Evolutionary conservation across 495 filamentous ascomycete genomes (phyloP).

Genomic region (Apiosordaria backusii): DNA sequence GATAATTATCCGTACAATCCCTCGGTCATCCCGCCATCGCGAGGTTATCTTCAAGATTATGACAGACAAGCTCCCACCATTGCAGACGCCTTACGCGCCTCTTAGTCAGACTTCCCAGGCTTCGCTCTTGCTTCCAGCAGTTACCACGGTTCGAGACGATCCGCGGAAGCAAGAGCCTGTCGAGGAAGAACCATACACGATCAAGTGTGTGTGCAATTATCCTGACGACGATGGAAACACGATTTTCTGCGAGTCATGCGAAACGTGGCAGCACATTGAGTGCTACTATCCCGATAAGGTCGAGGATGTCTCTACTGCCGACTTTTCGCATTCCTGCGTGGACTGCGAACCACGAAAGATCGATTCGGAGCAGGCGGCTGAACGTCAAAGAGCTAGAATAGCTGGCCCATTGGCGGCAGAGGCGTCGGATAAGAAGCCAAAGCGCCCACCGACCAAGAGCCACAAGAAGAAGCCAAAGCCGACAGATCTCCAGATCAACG

Average conservation of each 20-base stretch:
- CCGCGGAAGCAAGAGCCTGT: conserved; percentile 50
- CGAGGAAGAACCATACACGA: conserved; percentile 90
- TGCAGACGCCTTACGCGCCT: conserved; percentile 52
- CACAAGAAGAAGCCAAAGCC: conserved; percentile 70
- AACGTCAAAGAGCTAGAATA: conserved; percentile 49
- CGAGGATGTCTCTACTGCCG: conserved; percentile 65
- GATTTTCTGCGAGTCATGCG: conserved; percentile 91
- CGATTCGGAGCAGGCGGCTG: conserved; percentile 66
- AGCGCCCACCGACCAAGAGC: conserved; percentile 64
- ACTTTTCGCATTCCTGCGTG: conserved; percentile 72
- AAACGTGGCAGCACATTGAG: conserved; percentile 96
- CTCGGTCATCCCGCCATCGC: conserved; percentile 49
- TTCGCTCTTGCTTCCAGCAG: conserved; percentile 47
- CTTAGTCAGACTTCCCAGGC: conserved; percentile 42
- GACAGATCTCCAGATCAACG: conserved; percentile 50
- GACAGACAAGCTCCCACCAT: conserved; percentile 79
- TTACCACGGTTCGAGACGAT: conserved; percentile 53
- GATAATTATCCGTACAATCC: conserved; percentile 43
- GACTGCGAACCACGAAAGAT: conserved; percentile 76
- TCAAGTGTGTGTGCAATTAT: conserved; percentile 95
- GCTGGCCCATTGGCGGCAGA: conserved; percentile 54
- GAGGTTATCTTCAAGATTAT: conserved; percentile 73
- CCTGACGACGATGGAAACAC: conserved; percentile 95
- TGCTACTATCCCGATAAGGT: conserved; percentile 80
- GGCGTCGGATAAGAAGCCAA: conserved; percentile 57